Conservation (phyloP, 306 rosid genomes). For the Betula pendula region DNA sequence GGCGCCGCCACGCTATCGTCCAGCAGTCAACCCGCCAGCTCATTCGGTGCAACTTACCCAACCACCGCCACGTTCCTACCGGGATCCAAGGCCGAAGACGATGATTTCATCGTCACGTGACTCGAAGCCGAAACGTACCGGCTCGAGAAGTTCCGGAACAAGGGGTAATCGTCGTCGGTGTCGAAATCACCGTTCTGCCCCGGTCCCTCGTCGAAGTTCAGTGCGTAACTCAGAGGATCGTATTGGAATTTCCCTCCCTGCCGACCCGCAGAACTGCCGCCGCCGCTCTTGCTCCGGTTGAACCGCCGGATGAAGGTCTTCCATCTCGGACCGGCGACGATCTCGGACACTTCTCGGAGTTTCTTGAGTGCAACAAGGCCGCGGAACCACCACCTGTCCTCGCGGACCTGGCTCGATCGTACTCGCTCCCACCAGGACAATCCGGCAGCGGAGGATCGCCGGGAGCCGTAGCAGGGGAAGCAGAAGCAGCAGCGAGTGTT, state of each 20-base stretch:
- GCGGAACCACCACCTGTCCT: conserved; percentile 65
- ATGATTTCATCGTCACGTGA: conserved; percentile 23
- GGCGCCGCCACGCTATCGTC: conserved; percentile 38
- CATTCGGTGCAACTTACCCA: conserved; percentile 32
- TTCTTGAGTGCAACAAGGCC: conserved; percentile 63
- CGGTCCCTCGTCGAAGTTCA: conserved; percentile 81
- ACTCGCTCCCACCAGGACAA: conserved; percentile 76
- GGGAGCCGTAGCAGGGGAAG: conserved; percentile 56
- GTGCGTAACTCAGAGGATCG: conserved; percentile 80
- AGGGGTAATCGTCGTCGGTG: conserved; percentile 35
- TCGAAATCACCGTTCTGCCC: conserved; percentile 41
- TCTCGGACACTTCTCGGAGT: conserved; percentile 88
- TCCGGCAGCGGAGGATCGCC: conserved; percentile 33
- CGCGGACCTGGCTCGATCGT: conserved; percentile 33
- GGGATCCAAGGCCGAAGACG: neutral
- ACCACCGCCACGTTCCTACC: conserved; percentile 34
- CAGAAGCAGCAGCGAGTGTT: conserved; percentile 59
- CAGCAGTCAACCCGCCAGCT: conserved; percentile 38
- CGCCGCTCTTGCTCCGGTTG: conserved; percentile 48
- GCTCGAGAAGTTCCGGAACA: conserved; percentile 65
- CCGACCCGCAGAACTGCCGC: conserved; percentile 14
- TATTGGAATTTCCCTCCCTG: conserved; percentile 64
- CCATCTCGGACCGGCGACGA: conserved; percentile 95
- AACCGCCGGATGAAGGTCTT: conserved; percentile 85
- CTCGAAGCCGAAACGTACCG: conserved; percentile 57